A percentile compares a stretch with the other conserved stretches of the same genome.
phyloP scores from a whole-genome alignment of 2,329 filamentous ascomycete species.

The Acrodontium crateriforme region DNA sequence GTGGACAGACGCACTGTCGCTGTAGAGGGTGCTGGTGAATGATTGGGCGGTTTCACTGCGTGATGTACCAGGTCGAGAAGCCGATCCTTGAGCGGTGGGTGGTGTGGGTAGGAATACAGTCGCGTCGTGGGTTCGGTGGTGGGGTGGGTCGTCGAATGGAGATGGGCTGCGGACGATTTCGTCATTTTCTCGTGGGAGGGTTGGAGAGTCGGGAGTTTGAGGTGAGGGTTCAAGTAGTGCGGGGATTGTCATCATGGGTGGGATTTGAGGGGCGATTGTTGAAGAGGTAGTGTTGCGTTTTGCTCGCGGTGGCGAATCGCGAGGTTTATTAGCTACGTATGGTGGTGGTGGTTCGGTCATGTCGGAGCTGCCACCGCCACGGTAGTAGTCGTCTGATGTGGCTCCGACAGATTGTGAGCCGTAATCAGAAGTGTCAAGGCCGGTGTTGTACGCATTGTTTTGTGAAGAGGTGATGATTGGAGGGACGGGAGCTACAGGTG shows the following conservation, averaged over 20 bases:
- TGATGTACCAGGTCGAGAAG: slow-evolving; percentile 1
- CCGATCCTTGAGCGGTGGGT: background rate
- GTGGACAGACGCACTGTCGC: slow-evolving; percentile 15
- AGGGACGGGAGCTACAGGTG: too few species aligned
- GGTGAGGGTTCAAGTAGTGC: background rate
- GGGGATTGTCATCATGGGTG: background rate
- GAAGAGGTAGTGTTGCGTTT: background rate
- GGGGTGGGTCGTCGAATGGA: slow-evolving; percentile 5
- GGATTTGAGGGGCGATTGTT: background rate
- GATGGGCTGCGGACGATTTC: background rate
- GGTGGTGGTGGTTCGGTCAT: too few species aligned
- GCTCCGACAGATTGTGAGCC: background rate
- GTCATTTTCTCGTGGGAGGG: background rate
- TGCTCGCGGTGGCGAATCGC: background rate
- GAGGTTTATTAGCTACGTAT: background rate
- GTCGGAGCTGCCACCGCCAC: too few species aligned
- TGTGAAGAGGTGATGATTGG: slow-evolving; percentile 4
- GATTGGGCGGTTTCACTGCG: slow-evolving; percentile 6
- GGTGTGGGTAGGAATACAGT: background rate
- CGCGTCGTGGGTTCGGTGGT: background rate
- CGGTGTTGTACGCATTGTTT: slow-evolving; percentile 12
- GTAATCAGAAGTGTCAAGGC: slow-evolving; percentile 9
- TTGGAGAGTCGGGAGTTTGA: background rate
- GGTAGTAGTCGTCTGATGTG: too few species aligned
- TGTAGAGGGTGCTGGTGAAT: slow-evolving; percentile 14